Percentiles rank a stretch among this genome's conserved stretches.
Conservation (phyloP, 345 rosid species). For the Sisymbrium irio region DNA sequence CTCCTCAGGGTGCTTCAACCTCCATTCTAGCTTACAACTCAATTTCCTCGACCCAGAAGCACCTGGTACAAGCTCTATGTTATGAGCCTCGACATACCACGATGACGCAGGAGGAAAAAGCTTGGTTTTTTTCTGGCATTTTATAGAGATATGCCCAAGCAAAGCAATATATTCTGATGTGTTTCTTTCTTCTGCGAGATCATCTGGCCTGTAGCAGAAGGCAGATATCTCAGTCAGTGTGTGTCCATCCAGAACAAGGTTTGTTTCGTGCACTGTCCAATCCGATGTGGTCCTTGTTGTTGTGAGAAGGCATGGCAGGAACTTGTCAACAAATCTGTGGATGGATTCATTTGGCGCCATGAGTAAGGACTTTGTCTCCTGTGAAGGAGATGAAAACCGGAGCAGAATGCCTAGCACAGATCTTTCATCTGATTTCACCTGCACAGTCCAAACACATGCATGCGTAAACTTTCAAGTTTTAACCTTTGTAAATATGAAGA, state of each 20-base stretch:
- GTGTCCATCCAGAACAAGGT: constrained; percentile 45
- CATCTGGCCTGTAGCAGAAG: constrained; percentile 49
- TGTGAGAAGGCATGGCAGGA: constrained; percentile 36
- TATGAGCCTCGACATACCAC: constrained; percentile 49
- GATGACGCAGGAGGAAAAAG: constrained; percentile 50
- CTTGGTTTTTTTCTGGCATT: constrained; percentile 29
- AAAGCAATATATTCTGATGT: constrained; percentile 44
- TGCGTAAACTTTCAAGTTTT: neutral
- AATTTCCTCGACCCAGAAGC: constrained; percentile 40
- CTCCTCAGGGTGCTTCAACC: constrained; percentile 35
- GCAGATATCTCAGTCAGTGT: constrained; percentile 54
- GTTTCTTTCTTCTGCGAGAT: constrained; percentile 26
- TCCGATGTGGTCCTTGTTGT: constrained; percentile 31
- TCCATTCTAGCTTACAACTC: constrained; percentile 57
- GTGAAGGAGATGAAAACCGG: constrained; percentile 43
- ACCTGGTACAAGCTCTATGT: constrained; percentile 39
- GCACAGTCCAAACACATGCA: constrained; percentile 22
- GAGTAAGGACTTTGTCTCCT: constrained; percentile 42
- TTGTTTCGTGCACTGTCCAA: constrained; percentile 48
- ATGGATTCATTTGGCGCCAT: constrained; percentile 44
- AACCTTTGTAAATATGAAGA: neutral
- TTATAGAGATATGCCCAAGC: constrained; percentile 58
- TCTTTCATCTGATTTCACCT: constrained; percentile 59
- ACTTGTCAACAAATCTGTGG: constrained; percentile 42
- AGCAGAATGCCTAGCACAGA: constrained; percentile 59